These are phyloP conservation scores for Fusarium tuaranense DNA, from an alignment of 2,329 filamentous ascomycete genomes.

Conservation along the genomic window DNA sequence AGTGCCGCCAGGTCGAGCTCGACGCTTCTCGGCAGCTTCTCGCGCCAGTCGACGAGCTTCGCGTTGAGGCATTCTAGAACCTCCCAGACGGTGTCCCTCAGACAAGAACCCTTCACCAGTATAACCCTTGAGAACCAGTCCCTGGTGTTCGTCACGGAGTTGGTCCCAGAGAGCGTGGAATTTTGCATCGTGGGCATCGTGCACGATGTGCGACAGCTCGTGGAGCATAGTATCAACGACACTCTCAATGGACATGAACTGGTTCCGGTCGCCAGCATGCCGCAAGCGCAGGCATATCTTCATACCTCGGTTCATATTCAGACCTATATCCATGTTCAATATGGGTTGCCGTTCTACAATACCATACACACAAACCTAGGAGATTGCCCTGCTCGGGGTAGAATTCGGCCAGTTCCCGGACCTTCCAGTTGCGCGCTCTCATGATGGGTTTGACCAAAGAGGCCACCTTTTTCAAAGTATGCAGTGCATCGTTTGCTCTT, in stretches of 20 bases:
- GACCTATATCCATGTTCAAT: constrained; percentile 56
- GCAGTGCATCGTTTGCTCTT: constrained; percentile 62
- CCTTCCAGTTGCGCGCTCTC: constrained; percentile 85
- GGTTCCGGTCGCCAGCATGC: constrained; percentile 76
- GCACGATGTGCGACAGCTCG: constrained; percentile 89
- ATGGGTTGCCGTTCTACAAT: neutral
- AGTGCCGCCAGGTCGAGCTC: constrained; percentile 67
- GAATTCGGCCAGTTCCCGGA: constrained; percentile 85
- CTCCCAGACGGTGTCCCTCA: constrained; percentile 79
- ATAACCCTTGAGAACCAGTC: constrained; percentile 82
- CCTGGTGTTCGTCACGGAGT: constrained; percentile 85
- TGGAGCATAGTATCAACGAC: constrained; percentile 94
- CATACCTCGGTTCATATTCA: constrained; percentile 82
- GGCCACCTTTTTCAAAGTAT: constrained; percentile 81
- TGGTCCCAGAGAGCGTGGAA: constrained; percentile 93
- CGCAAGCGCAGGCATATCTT: constrained; percentile 87
- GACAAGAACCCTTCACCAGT: constrained; percentile 91
- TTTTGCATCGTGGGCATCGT: constrained; percentile 83
- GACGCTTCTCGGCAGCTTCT: constrained; percentile 78
- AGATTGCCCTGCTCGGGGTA: constrained; percentile 80
- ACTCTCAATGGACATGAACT: constrained; percentile 84
- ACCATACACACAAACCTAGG: constrained; percentile 64
- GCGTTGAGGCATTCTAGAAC: constrained; percentile 70
- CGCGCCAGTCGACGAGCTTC: constrained; percentile 83
- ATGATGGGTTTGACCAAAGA: constrained; percentile 96